Conservation (phyloP, 1,284 basidiomycete genomes). For the Cerioporus squamosus region DNA sequence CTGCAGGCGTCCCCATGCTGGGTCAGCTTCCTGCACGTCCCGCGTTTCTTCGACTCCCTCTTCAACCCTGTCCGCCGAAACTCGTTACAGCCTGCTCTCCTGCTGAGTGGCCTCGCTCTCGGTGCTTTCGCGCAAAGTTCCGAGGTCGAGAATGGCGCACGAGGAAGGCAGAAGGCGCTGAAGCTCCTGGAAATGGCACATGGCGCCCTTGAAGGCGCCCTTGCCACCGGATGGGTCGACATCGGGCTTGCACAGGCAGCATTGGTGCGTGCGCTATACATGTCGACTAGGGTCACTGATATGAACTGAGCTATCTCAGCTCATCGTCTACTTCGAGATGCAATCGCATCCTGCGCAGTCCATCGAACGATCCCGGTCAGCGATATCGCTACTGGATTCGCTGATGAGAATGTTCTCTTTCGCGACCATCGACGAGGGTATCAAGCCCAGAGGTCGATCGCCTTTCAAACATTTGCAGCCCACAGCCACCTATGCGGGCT, state of each 20-base stretch:
- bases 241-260: conserved; percentile 72
- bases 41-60: conserved; percentile 63
- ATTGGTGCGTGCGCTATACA: conserved; percentile 59
- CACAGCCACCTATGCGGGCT: background rate
- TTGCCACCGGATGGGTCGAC: conserved; percentile 71
- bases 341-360: conserved; percentile 16
- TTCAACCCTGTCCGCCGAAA: conserved; percentile 55
- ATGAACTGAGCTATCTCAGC: background rate
- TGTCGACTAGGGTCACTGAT: no score
- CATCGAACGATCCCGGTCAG: conserved; percentile 2
- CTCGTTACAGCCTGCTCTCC: conserved; percentile 66
- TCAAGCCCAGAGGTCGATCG: conserved; percentile 31
- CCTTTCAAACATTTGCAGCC: background rate
- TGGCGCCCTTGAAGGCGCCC: conserved; percentile 66
- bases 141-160: conserved; percentile 46
- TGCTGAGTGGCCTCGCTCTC: conserved; percentile 66
- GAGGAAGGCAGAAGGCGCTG: conserved; percentile 57
- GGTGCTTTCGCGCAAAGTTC: conserved; percentile 73
- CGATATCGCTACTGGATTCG: conserved; percentile 18
- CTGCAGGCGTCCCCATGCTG: conserved; percentile 67
- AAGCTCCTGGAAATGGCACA: conserved; percentile 68
- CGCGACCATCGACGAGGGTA: conserved; percentile 47
- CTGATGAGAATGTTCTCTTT: conserved; percentile 52
- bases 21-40: conserved; percentile 73
- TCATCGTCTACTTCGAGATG: conserved; percentile 21